phyloP scores from a whole-genome alignment of 2,329 filamentous ascomycete species.

The Calonectria multiphialidica region DNA sequence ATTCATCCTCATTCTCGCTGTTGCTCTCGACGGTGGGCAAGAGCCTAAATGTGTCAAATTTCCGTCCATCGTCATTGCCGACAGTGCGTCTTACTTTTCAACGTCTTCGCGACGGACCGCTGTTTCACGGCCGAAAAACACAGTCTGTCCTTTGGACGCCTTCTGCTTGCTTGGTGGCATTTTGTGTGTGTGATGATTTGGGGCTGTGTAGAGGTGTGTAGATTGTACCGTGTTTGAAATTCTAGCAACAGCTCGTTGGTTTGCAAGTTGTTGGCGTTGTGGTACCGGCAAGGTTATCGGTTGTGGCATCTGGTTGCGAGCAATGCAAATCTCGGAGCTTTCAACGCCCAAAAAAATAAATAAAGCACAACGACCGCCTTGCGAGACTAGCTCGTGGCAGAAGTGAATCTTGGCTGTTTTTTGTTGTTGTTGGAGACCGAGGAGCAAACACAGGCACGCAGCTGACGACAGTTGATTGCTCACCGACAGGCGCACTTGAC shows the following conservation, averaged over 20 bases:
- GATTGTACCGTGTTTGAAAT: background rate
- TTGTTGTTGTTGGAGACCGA: background rate
- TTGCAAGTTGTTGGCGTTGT: background rate
- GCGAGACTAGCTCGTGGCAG: background rate
- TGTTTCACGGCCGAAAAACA: slow-evolving; percentile 40
- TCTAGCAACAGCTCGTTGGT: background rate
- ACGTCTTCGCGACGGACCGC: slow-evolving; percentile 23
- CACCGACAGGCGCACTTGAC: background rate
- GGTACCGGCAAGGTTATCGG: background rate
- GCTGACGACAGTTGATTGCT: background rate
- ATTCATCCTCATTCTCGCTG: slow-evolving; percentile 21
- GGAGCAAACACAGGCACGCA: background rate
- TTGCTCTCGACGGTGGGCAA: slow-evolving; percentile 27
- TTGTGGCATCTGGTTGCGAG: background rate
- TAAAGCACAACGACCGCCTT: background rate
- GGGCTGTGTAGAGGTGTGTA: background rate
- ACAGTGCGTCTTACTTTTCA: slow-evolving; percentile 16
- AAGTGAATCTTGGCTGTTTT: background rate
- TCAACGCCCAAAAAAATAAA: background rate
- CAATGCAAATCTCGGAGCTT: background rate
- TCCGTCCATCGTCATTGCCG: background rate
- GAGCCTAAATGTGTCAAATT: slow-evolving; percentile 28
- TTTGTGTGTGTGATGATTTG: too few species aligned
- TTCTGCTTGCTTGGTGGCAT: slow-evolving; percentile 30
- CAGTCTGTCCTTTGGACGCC: slow-evolving; percentile 19